Base-by-base conservation (phyloP, 2,329 filamentous ascomycete genomes). In the Ascocoryne sarcoides region DNA sequence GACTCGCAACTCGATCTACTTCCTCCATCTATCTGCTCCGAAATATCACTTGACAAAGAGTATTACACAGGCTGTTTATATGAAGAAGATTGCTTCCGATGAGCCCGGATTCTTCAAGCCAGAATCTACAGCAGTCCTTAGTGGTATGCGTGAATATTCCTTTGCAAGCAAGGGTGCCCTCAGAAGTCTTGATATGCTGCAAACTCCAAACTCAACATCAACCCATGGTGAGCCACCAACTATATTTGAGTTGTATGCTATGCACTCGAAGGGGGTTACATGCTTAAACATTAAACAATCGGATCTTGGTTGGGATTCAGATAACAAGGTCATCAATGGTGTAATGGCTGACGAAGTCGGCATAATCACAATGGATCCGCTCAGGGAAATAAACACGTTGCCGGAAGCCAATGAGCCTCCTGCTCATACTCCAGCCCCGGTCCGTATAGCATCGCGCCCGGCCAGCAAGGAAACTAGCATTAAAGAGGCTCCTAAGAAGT, bases 251-350 rank as follows among this genome's bases (percentile, higher is more conserved):
- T 72, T 98, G 8, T 98, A 98, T 60, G 84, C 87, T 21, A 94
- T 95, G 82, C 90, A 98, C 62, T 95, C 92, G 9, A 93, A 88
- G 65, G 92, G 92, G 46, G 88, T 96, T n/a, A 89, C 89, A 14
- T 90, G 85, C 54, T 62, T 96, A 39, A 80, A 79, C 48, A 79
- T 98, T 60, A 90, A 84, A 61, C 86, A 90, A 59, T 77, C 81
- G 37, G 90, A 96, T 62, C 70, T 98, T 36, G 92, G 93, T 20
- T 96, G 89, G 89, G 83, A 82, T 52, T 76, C 79, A 52, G 86
- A 95, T 47, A 90, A 88, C 64, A 94, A 93, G 68, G 84, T 94
- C 39, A 69, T 95, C 29, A 69, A 81, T 39, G 73, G 83, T 0
- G 76, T 92, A 29, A 80, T 94, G 61, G 89, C 86, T 2, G 71